Base-by-base conservation (phyloP, 495 filamentous ascomycete species). In the Penicillium salamii region DNA sequence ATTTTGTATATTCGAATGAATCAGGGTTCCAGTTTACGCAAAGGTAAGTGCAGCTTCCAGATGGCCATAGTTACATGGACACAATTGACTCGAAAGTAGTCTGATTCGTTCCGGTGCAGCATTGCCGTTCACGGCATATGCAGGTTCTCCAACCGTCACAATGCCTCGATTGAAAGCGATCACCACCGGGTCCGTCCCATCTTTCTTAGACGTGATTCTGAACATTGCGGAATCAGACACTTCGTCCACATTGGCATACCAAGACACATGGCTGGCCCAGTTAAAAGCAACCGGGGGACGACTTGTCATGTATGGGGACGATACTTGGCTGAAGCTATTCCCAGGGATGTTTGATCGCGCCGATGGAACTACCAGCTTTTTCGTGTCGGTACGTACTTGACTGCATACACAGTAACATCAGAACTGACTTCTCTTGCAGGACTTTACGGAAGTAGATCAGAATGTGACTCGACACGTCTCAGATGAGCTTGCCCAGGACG, bases 101-200 rank as follows among this genome's bases (percentile, higher is more conserved):
- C 71, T 98, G 46, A 96, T 99, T 56, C 79, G 82, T 53, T 72
- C 77, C 61, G 95, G 93, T 29, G 76, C 77, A 46, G 93, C 93
- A 5, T 72, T 97, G 20, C 93, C 93, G 18, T 99, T 95, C 60
- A 97, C 93, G 13, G 92, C 91, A 20, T 88, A 96, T 79, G 93
- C 93, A n/a, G 86, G 87, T 7, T 88, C 95, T 34, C 93, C 93
- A 8, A 99, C 93, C 13, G 92, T 99, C 53, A 99, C 93, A 18
- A 96, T 99, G 95, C 93, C 93, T 45, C 84, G 93, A 23, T 80
- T 99, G 54, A 99, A 99, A 70, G 91, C 95, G 15, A 90, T 99
- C 42, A 97, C 93, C 3, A 97, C 95, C 3, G 93, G 93, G 39
- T 96, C 91, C 4, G 89, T 96, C 38, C 93, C 93, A 8, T 95